Percentiles rank a stretch among this genome's conserved stretches.
These are phyloP conservation scores for Paulownia fortunei DNA, from an alignment of 257 asterid genomes.

Conservation along the genomic window DNA sequence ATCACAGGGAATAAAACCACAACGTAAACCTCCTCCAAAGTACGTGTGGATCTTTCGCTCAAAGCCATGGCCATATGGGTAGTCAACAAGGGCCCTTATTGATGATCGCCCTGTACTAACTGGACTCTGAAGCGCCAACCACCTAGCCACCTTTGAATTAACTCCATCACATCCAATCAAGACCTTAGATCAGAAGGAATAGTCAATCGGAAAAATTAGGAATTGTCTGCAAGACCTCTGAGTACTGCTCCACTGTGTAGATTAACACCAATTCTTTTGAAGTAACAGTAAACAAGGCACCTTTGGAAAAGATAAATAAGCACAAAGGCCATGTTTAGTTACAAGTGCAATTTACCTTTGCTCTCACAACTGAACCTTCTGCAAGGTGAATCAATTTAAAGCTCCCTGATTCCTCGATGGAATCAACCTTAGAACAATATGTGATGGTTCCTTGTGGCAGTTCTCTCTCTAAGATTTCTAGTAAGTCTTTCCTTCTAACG, in stretches of 20 bases:
- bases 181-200: conserved; percentile 34
- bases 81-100: conserved; percentile 59
- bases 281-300: no score
- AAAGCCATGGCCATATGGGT: conserved; percentile 57
- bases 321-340: no score
- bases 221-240: not conserved
- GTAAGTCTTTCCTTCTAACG: conserved; percentile 52
- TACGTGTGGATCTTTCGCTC: conserved; percentile 43
- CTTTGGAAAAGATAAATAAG: no score
- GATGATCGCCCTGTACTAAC: conserved; percentile 52
- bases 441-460: conserved; percentile 65
- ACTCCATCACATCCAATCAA: conserved; percentile 80
- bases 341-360: conserved; percentile 46
- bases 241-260: no score
- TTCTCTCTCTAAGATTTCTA: conserved; percentile 55
- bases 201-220: not conserved
- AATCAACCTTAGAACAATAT: conserved; percentile 65
- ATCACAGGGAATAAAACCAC: conserved; percentile 59
- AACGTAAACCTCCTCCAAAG: conserved; percentile 58
- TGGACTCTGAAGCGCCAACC: conserved; percentile 63
- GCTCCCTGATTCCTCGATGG: conserved; percentile 57
- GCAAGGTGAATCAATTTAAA: conserved; percentile 63
- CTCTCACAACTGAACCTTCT: conserved; percentile 55
- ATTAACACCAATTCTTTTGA: no score
- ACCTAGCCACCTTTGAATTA: conserved; percentile 64